Conservation (phyloP, 129 eudicot genomes). For the Logfia minima region DNA sequence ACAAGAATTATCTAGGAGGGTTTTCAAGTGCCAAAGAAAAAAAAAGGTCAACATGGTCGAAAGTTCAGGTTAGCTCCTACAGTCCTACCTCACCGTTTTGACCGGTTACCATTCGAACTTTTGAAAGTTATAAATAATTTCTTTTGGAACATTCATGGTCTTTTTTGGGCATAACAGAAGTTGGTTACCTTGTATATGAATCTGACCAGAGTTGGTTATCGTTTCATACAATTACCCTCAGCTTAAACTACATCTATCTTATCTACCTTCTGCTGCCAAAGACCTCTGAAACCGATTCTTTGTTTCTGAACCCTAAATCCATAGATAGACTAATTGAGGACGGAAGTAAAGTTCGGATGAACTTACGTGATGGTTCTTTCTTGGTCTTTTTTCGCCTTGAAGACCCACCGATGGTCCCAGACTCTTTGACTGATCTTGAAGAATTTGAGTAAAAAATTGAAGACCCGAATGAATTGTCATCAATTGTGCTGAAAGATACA, state of each 20-base stretch:
- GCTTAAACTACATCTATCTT: neutral
- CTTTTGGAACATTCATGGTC: neutral
- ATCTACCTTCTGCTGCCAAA: conserved; percentile 14
- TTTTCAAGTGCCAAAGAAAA: too few species aligned
- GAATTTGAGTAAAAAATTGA: neutral
- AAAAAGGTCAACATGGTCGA: too few species aligned
- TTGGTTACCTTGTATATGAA: neutral
- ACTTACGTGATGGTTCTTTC: conserved; percentile 14
- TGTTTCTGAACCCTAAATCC: conserved; percentile 10
- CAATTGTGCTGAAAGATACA: conserved; percentile 4
- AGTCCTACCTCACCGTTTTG: neutral
- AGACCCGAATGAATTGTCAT: conserved; percentile 5
- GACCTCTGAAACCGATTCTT: conserved; percentile 5
- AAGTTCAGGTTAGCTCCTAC: neutral
- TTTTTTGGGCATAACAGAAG: neutral
- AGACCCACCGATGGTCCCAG: neutral
- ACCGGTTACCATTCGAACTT: neutral
- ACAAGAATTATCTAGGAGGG: too few species aligned
- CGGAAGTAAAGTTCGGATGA: conserved; percentile 13
- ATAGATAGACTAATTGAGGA: conserved; percentile 4
- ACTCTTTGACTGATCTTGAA: conserved; percentile 14
- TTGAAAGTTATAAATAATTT: neutral
- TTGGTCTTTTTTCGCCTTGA: neutral
- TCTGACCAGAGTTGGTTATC: neutral
- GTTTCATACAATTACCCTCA: neutral